These are phyloP conservation scores for Pleurotus tuoliensis DNA, from an alignment of 768 basidiomycete genomes.

Conservation along the genomic window DNA sequence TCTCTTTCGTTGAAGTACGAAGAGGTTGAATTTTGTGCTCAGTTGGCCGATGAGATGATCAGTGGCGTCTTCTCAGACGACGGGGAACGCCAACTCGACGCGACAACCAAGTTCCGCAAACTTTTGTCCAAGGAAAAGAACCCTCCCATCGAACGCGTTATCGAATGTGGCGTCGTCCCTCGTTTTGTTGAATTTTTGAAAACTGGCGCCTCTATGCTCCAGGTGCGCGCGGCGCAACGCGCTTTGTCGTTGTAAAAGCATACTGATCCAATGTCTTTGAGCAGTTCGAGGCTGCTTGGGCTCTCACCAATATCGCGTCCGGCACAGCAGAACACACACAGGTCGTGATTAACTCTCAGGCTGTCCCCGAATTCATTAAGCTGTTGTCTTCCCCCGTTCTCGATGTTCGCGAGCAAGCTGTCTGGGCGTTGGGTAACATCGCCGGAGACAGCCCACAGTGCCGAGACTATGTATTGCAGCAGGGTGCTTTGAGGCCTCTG, in stretches of 20 bases:
- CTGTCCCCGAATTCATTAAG: conserved; percentile 97
- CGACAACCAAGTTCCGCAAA: conserved; percentile 98
- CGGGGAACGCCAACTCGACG: conserved; percentile 88
- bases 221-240: conserved; percentile 40
- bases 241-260: background rate
- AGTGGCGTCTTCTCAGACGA: conserved; percentile 89
- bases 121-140: conserved; percentile 99
- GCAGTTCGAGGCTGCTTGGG: conserved; percentile 98
- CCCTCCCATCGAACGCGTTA: conserved; percentile 97
- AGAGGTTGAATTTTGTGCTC: conserved; percentile 8
- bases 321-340: conserved; percentile 98
- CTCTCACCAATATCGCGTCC: conserved; percentile 95
- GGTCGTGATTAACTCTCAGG: conserved; percentile 91
- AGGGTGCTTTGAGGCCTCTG: conserved; percentile 91
- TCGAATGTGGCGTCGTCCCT: conserved; percentile 94
- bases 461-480: conserved; percentile 92
- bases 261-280: conserved; percentile 6
- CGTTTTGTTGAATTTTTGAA: conserved; percentile 95
- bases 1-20: too few species aligned
- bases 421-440: conserved; percentile 99
- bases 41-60: conserved; percentile 93
- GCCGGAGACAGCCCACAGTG: conserved; percentile 98
- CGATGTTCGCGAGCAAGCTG: conserved; percentile 98
- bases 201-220: conserved; percentile 77
- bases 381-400: conserved; percentile 90